A percentile compares a stretch with the other conserved stretches of the same genome.
Conservation (phyloP, 2,329 filamentous ascomycete species). For the Fusarium transvaalense region DNA sequence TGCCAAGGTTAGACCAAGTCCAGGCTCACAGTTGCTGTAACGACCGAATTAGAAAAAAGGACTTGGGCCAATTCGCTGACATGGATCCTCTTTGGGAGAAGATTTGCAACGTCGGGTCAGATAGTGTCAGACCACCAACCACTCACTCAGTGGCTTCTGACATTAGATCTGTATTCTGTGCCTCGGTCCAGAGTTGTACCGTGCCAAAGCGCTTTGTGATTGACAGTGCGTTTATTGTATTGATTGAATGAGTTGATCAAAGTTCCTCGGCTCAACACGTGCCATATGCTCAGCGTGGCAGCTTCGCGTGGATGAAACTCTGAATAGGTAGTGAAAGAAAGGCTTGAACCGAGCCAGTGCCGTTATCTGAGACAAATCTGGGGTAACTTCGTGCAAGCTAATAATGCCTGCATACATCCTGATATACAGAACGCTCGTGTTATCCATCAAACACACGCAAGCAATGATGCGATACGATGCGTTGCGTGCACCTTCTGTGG, state of each 20-base stretch:
- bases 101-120: conserved; percentile 25
- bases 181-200: conserved; percentile 19
- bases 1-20: conserved; percentile 39
- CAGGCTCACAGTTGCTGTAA: conserved; percentile 43
- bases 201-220: conserved; percentile 15
- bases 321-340: background rate
- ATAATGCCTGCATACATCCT: conserved; percentile 3
- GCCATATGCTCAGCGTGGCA: conserved; percentile 14
- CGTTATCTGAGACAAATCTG: conserved; percentile 35
- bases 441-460: conserved; percentile 8
- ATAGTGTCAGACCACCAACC: conserved; percentile 31
- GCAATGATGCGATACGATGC: conserved; percentile 1
- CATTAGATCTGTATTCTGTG: conserved; percentile 17
- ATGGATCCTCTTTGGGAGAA: conserved; percentile 16
- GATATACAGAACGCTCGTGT: background rate
- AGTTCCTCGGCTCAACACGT: conserved; percentile 33
- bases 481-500: background rate
- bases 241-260: background rate
- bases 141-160: conserved; percentile 18
- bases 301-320: background rate
- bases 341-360: conserved; percentile 13
- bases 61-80: conserved; percentile 29
- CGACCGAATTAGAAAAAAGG: conserved; percentile 31
- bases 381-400: conserved; percentile 25
- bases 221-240: conserved; percentile 4